Evolutionary conservation across 768 basidiomycete species (phyloP), one percentile per base, ranked within the genome.

Genomic region (Favolaschia claudopus): DNA sequence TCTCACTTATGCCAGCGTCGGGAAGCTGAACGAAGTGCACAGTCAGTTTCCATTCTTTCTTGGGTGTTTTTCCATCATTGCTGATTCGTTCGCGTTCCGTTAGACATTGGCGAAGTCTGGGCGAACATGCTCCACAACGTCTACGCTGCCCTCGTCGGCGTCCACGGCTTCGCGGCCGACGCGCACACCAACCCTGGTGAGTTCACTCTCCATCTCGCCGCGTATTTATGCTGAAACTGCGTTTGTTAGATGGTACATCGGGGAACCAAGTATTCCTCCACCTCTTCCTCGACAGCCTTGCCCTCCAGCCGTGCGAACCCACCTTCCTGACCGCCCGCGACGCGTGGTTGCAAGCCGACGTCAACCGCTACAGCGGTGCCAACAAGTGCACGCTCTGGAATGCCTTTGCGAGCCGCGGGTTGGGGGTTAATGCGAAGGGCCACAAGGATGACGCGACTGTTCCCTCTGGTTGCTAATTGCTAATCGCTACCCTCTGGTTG

Each of bases 221-320:
- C n/a, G n/a, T n/a, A n/a, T n/a, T n/a, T n/a, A n/a, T n/a, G n/a
- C n/a, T n/a, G n/a, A n/a, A n/a, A n/a, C n/a, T n/a, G n/a, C n/a
- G n/a, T n/a, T n/a, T n/a, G n/a, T n/a, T n/a, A n/a, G n/a, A 5
- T 1, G 33, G 49, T 42, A 66, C 68, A 12, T 71, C 50, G 22
- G 77, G 77, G 40, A 76, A 76, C 65, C 56, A 70, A 38, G 69
- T 74, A 28, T 75, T 65, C 72, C 61, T 76, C 4, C 74, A 76
- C 49, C 72, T 77, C 52, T 72, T 76, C 69, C 63, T 76, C 60
- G 76, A 76, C 55, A 66, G 72, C 12, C 67, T 77, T 33, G 44
- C 72, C 17, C 66, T 77, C 19, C 76, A 77, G 65, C 75, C 76
- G 3, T 77, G 76, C 67, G 44, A 54, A 12, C 62, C 62, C 20